phyloP scores from a whole-genome alignment of 441 rosid species.

The Bruguiera hainesii region DNA sequence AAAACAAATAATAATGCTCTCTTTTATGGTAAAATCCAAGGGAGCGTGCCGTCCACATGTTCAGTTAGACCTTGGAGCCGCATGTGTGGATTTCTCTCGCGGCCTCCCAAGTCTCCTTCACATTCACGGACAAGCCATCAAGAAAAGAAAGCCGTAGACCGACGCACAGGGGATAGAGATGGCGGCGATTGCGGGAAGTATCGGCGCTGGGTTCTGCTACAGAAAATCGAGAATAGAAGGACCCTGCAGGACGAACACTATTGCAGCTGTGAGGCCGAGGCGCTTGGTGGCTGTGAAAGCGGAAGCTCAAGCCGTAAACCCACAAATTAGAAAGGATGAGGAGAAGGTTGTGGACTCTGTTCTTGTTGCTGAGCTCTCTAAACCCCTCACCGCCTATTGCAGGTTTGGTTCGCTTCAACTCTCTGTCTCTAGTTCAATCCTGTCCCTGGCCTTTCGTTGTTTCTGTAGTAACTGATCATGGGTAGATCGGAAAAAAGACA shows the following conservation, averaged over 20 bases:
- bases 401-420: conserved; percentile 38
- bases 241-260: conserved; percentile 20
- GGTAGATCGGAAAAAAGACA: no score
- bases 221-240: conserved; percentile 17
- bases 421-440: not conserved
- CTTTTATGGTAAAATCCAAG: not conserved
- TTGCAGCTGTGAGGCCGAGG: conserved; percentile 24
- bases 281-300: conserved; percentile 55
- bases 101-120: no score
- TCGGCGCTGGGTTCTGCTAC: conserved; percentile 32
- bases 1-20: no score
- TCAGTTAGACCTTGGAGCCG: not conserved
- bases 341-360: conserved; percentile 85
- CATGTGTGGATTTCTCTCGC: not conserved
- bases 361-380: conserved; percentile 64
- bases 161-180: conserved; percentile 5
- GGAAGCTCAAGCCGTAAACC: conserved; percentile 62
- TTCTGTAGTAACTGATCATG: no score
- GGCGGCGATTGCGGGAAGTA: conserved; percentile 34
- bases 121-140: no score
- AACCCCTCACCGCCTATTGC: conserved; percentile 84
- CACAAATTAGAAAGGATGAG: conserved; percentile 73
- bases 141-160: no score
- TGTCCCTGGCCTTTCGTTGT: not conserved
- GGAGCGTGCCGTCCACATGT: conserved; percentile 46